Conservation (phyloP, 345 rosid species). For the Populus euphratica region DNA sequence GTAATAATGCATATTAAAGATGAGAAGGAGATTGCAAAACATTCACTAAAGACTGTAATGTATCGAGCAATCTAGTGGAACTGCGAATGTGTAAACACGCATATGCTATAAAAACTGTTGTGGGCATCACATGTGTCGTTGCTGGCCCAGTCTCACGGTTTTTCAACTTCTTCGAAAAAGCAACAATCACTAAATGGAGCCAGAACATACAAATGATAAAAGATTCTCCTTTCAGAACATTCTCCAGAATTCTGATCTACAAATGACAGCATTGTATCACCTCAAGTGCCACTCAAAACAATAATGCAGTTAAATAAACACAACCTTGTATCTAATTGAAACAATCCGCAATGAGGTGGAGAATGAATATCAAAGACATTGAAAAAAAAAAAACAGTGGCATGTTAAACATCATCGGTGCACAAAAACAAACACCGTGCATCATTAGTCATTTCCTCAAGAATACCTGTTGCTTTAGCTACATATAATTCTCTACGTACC, state of each 20-base stretch:
- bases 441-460: not conserved
- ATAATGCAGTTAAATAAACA: not conserved
- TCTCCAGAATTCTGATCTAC: not conserved
- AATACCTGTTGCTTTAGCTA: not conserved
- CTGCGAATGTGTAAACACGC: not conserved
- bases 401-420: not conserved
- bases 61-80: not conserved
- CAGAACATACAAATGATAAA: not conserved
- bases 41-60: not conserved
- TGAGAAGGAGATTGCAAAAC: not conserved
- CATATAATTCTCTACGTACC: conserved; percentile 33
- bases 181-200: not conserved
- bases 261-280: not conserved
- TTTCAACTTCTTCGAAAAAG: not conserved
- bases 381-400: not conserved
- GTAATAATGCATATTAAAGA: not conserved
- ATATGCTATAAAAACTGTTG: too few relatives aligned
- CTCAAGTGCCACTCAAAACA: not conserved
- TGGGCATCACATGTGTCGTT: not conserved
- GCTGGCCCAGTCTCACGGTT: not conserved
- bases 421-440: not conserved
- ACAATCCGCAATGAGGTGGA: not conserved
- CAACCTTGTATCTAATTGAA: not conserved
- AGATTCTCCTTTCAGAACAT: not conserved
- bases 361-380: not conserved